Base-by-base conservation (phyloP, 2,329 filamentous ascomycete genomes). In the Atkinsonella hypoxylon region DNA sequence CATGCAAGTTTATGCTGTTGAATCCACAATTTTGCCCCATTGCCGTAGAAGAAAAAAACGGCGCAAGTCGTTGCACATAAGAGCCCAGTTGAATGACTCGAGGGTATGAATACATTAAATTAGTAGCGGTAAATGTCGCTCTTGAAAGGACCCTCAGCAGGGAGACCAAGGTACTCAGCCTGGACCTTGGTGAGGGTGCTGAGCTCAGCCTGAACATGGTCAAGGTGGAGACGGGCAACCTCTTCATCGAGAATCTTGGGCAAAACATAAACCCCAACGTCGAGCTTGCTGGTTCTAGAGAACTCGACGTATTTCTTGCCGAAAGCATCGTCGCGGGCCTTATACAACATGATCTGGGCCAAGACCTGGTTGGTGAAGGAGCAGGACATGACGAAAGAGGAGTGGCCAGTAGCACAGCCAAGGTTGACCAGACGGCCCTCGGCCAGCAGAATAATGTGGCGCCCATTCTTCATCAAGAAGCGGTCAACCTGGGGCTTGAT, bases 321-420 rank as follows among this genome's bases (percentile, higher is more conserved):
- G 71, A 95, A 98, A 52, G 77, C 85, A 68, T 80, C 81, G 69
- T 97, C 90, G 64, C 85, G 79, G 65, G 83, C 85, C 86, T 97
- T 97, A 87, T 75, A 98, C 66, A 98, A 78, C 78, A 95, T 85
- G 77, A 98, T 97, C 80, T 98, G 93, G 61, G 93, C 93, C 70
- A 98, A 88, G 64, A 97, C 93, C 82, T 98, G 93, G 86, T 98
- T 98, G 82, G 90, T 95, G 86, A 98, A 98, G 58, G 91, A 97
- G 86, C 93, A 98, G 64, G 90, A 96, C 93, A 98, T 97, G 61
- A 98, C 93, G 74, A 98, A 98, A 49, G 91, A 97, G 61, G 90
- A 95, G 86, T 98, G 93, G 62, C 93, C 93, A 58, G 93, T 98
- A 69, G 93, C 93, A 75, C 93, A 98, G 73, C 93, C 93, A 63